Evolutionary conservation across 352 stramenopile genomes (phyloP).

Genomic region (Aphanomyces invadans): DNA sequence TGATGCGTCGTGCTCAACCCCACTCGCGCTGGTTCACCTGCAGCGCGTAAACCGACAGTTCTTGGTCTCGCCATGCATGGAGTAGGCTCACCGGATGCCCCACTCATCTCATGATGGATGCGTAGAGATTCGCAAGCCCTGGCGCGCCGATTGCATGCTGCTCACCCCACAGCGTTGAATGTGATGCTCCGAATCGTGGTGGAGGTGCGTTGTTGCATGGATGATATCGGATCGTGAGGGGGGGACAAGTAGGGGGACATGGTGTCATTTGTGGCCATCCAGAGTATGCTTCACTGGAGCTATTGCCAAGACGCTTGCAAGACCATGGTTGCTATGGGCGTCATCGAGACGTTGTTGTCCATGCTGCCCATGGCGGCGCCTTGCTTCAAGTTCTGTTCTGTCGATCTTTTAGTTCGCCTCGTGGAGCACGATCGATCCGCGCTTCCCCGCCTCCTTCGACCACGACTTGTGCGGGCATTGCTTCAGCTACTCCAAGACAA

Average conservation of each 20-base stretch:
- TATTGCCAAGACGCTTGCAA: neutral
- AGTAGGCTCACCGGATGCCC: neutral
- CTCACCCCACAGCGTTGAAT: neutral
- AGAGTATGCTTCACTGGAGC: neutral
- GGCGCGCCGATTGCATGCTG: neutral
- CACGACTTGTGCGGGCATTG: neutral
- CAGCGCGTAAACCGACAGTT: constrained; percentile 1
- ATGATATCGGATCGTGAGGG: neutral
- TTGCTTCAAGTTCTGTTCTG: neutral
- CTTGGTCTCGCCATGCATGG: neutral
- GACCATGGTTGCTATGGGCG: neutral
- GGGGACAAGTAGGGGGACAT: neutral
- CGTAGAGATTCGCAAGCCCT: constrained; percentile 1
- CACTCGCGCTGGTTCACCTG: neutral
- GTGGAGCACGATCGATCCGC: neutral
- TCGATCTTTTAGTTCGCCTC: neutral
- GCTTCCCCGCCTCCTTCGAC: neutral
- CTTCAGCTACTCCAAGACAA: neutral
- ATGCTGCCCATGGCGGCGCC: neutral
- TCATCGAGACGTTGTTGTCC: neutral
- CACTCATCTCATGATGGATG: neutral
- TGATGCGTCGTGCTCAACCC: neutral
- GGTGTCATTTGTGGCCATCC: neutral
- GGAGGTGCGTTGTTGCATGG: neutral
- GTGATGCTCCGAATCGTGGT: neutral